Evolutionary conservation across 1,284 basidiomycete genomes (phyloP).

Genomic region (Coniferiporia sulphurascens): DNA sequence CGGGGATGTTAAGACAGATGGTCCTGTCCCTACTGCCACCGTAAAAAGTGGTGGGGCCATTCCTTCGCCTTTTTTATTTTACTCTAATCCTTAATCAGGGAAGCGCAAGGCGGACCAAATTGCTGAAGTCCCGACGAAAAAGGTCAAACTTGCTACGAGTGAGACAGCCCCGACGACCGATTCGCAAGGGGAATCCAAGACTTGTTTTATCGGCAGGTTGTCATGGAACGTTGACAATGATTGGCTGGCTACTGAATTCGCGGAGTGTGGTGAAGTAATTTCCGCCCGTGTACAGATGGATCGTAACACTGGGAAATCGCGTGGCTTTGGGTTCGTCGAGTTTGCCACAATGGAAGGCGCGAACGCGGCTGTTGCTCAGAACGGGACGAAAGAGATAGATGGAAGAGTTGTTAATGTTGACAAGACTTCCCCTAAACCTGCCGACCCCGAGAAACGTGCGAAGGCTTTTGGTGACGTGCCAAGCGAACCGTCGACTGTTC

Average conservation of each 20-base stretch:
- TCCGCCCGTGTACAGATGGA: slow-evolving; percentile 90
- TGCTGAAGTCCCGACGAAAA: slow-evolving; percentile 65
- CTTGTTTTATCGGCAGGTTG: slow-evolving; percentile 89
- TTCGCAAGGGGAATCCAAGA: slow-evolving; percentile 53
- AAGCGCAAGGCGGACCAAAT: slow-evolving; percentile 87
- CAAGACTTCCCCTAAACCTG: slow-evolving; percentile 58
- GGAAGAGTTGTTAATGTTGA: slow-evolving; percentile 88
- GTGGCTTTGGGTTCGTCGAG: slow-evolving; percentile 94
- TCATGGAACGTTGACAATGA: slow-evolving; percentile 99
- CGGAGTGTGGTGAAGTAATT: slow-evolving; percentile 82
- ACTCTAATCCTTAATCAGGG: slow-evolving; percentile 30
- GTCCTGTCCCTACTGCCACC: slow-evolving; percentile 36
- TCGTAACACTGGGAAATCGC: slow-evolving; percentile 81
- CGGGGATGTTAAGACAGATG: slow-evolving; percentile 44
- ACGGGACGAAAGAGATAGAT: slow-evolving; percentile 84
- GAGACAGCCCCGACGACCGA: slow-evolving; percentile 42
- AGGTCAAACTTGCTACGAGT: slow-evolving; percentile 68
- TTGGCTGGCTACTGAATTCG: slow-evolving; percentile 91
- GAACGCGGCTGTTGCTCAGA: slow-evolving; percentile 73
- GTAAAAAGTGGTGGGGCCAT: slow-evolving; percentile 27
- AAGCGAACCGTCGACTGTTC: slow-evolving; percentile 69
- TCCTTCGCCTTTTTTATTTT: slow-evolving; percentile 9
- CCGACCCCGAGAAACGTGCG: slow-evolving; percentile 67
- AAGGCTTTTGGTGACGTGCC: slow-evolving; percentile 71
- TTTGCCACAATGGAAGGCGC: slow-evolving; percentile 76